These are phyloP conservation scores for Styphnolobium japonicum DNA, from an alignment of 306 rosid species.

Conservation along the genomic window DNA sequence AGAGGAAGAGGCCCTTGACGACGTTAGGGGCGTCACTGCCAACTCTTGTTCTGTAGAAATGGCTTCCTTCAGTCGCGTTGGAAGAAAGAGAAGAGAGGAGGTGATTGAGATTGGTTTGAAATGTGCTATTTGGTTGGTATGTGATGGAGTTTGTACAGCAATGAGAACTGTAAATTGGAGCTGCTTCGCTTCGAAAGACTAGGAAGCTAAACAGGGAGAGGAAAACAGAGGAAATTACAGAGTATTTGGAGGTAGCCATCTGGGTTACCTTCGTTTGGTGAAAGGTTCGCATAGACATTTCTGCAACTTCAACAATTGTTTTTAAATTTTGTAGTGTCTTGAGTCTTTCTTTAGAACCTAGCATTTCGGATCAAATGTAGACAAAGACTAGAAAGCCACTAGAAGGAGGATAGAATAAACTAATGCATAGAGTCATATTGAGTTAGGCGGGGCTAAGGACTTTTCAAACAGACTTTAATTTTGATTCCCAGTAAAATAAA, in stretches of 20 bases:
- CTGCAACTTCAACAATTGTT: background rate
- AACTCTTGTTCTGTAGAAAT: slow-evolving; percentile 24
- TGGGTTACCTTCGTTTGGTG: background rate
- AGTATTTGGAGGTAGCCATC: slow-evolving; percentile 21
- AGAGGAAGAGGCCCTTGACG: slow-evolving; percentile 47
- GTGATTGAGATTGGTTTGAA: slow-evolving; percentile 38
- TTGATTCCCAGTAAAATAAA: too few species aligned
- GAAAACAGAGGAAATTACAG: slow-evolving; percentile 1
- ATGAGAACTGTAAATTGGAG: slow-evolving; percentile 13
- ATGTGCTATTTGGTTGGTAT: slow-evolving; percentile 39
- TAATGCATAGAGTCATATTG: background rate
- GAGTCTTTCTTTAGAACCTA: background rate
- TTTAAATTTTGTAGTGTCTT: background rate
- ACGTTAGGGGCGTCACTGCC: background rate
- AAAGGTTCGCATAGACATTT: background rate
- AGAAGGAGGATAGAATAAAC: background rate
- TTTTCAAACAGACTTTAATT: background rate
- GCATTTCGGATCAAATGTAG: background rate
- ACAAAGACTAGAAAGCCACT: slow-evolving; percentile 8
- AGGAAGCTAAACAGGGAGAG: slow-evolving; percentile 4
- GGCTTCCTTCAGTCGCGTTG: slow-evolving; percentile 30
- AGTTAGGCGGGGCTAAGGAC: background rate
- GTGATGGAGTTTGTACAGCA: slow-evolving; percentile 25
- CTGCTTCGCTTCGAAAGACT: background rate
- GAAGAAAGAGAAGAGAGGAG: slow-evolving; percentile 46